Conservation (phyloP, 2,329 filamentous ascomycete genomes). For the Fonsecaea pedrosoi region DNA sequence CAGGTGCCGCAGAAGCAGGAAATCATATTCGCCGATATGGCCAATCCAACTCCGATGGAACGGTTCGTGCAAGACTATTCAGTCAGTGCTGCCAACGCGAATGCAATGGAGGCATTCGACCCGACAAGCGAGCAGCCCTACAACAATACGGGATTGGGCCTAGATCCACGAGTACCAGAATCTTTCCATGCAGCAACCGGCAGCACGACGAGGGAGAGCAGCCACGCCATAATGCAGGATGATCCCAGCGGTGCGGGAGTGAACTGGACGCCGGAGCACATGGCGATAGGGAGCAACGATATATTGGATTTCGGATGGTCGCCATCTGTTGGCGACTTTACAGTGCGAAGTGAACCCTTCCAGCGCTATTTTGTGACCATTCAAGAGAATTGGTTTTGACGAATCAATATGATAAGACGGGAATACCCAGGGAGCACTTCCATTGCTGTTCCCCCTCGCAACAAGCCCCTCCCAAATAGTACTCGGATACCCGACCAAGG, state of each 20-base stretch:
- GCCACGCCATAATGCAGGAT: constrained; percentile 11
- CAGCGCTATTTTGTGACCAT: constrained; percentile 30
- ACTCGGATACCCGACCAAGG: background rate
- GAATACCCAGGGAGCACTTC: background rate
- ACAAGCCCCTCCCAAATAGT: background rate
- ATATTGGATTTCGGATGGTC: constrained; percentile 33
- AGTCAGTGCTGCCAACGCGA: constrained; percentile 15
- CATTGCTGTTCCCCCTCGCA: background rate
- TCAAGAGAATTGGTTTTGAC: constrained; percentile 36
- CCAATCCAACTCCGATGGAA: constrained; percentile 24
- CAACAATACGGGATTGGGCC: constrained; percentile 2
- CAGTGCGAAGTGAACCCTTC: constrained; percentile 24
- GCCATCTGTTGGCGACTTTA: constrained; percentile 29
- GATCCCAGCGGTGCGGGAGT: constrained; percentile 1
- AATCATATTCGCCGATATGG: constrained; percentile 18
- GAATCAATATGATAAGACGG: background rate
- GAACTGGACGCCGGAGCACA: constrained; percentile 23
- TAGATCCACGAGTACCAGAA: constrained; percentile 6
- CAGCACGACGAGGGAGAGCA: constrained; percentile 2
- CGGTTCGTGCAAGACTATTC: constrained; percentile 29
- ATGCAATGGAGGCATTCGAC: constrained; percentile 29
- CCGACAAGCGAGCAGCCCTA: constrained; percentile 24
- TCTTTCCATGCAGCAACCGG: background rate
- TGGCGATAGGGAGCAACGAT: constrained; percentile 16
- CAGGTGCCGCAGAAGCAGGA: constrained; percentile 13